Evolutionary conservation across 2,329 filamentous ascomycete species (phyloP), one percentile per base, ranked within the genome.

Genomic region (Sodiomyces alkalinus): DNA sequence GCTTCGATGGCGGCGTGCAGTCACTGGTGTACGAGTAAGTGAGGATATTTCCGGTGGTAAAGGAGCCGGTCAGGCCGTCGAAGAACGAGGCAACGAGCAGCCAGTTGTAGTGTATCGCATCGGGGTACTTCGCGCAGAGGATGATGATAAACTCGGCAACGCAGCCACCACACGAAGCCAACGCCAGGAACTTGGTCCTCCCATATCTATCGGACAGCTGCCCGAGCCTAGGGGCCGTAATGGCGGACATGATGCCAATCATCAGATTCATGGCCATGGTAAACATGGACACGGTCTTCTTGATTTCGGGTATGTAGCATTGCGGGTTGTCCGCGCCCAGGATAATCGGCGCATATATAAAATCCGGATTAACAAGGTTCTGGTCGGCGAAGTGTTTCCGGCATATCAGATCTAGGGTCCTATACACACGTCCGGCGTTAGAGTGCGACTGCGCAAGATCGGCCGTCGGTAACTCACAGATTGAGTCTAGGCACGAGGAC

Each of bases 11-110:
- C 4, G 79, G 62, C 1, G 85, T 87, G 51, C 83, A 93, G 51
- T 98, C 90, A 22, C 82, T 76, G 9, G 80, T 77, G 51, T 96
- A 98, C 0, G 87, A 83, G 48, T 92, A 77, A 14, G 73, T 75
- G 33, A 92, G 58, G 13, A 77, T 58, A 25, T 78, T 79, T 17
- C 77, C 78, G 1, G 82, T 72, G 1, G 85, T 92, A 48, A 94
- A 93, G 1, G 86, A 93, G 6, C 90, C 90, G 7, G 74, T 74
- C 5, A 93, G 45, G 4, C 90, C 90, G 45, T 98, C 90, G 25
- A 86, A 61, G 7, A 80, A 60, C 19, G 75, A 70, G 7, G 82
- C 82, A 2, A 87, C 49, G 5, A 96, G 56, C 14, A 98, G 58
- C 68, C 81, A 80, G 31, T 79, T 74, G 42, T 92, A 81, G 35